Evolutionary conservation across 495 filamentous ascomycete genomes (phyloP), one percentile per base, ranked within the genome.

Genomic region (Penicillium pancosmium): DNA sequence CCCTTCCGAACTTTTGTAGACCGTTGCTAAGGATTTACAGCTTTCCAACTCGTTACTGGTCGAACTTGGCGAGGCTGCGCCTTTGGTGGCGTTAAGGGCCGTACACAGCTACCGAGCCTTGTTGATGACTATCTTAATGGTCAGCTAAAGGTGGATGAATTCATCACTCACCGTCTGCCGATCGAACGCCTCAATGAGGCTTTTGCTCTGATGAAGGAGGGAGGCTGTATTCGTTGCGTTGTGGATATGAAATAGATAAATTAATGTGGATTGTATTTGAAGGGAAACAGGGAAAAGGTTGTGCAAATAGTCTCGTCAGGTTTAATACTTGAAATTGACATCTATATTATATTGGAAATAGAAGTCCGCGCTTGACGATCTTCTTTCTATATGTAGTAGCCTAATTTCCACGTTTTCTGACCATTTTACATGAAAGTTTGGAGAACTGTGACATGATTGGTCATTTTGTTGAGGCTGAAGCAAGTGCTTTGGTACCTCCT

Each of bases 21-120:
- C 27, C 19, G 1, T 5, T 27, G 2, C 23, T 48, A 27, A 19
- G 12, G 23, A 48, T 5, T 3, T 1, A 27, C 11, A 98, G 93
- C 94, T 73, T 98, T 98, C 86, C 94, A 98, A 81, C 83, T 98
- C 51, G 94, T 98, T 61, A 98, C 94, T 27, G 94, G 94, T 50
- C 92, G 94, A 69, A 88, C 94, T 56, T 98, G 94, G 94, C 95
- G 90, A 72, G 94, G 94, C 56, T 97, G 93, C 70, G 94, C 94
- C 31, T 98, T 98, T 67, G 94, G 94, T 60, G 94, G 94, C 58
- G 92, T 98, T 81, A 98, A 98, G 82, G 94, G 94, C 59, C 92
- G 94, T 65, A 85, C 90, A 23, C 94, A 98, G 77, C 85, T 98
- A 49, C 91, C 90, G 31, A 88, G 83, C 52, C 85, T 98, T 27